A percentile compares a stretch with the other conserved stretches of the same genome.
phyloP scores from a whole-genome alignment of 2,329 filamentous ascomycete genomes.

The Sarocladiaceae sp. region DNA sequence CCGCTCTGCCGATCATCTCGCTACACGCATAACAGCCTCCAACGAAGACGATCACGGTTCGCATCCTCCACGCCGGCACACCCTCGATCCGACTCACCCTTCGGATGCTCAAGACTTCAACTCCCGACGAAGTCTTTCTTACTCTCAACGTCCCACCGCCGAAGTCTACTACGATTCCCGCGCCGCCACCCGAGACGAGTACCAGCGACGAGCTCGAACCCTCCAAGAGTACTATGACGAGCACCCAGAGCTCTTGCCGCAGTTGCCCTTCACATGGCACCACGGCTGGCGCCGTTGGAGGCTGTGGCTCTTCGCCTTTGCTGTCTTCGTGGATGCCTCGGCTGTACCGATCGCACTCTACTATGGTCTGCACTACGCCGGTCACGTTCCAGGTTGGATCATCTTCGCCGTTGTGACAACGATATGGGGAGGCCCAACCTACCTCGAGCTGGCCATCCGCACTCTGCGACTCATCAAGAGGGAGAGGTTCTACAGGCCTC shows the following conservation, averaged over 20 bases:
- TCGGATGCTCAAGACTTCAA: background rate
- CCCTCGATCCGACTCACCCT: background rate
- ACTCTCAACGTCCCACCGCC: slow-evolving; percentile 25
- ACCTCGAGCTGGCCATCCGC: slow-evolving; percentile 44
- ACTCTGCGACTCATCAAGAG: slow-evolving; percentile 41
- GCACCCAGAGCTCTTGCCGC: slow-evolving; percentile 30
- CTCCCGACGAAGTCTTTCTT: slow-evolving; percentile 27
- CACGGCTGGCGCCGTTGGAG: slow-evolving; percentile 33
- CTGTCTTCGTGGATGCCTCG: slow-evolving; percentile 39
- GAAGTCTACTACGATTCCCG: slow-evolving; percentile 34
- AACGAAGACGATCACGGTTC: background rate
- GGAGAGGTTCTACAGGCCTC: slow-evolving; percentile 42
- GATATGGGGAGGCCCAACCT: slow-evolving; percentile 49
- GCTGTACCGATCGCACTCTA: slow-evolving; percentile 44
- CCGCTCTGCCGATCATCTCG: slow-evolving; percentile 7
- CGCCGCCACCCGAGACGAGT: slow-evolving; percentile 29
- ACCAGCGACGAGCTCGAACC: slow-evolving; percentile 26
- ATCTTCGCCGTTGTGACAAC: slow-evolving; percentile 48
- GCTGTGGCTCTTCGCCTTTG: slow-evolving; percentile 40
- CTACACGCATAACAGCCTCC: background rate
- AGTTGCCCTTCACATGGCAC: slow-evolving; percentile 35
- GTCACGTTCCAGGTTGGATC: slow-evolving; percentile 31
- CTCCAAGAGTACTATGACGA: slow-evolving; percentile 33
- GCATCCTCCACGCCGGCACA: background rate
- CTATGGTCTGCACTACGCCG: slow-evolving; percentile 41